Conservation (phyloP, 805 yeast genomes). For the Dipodascus geniculatus region DNA sequence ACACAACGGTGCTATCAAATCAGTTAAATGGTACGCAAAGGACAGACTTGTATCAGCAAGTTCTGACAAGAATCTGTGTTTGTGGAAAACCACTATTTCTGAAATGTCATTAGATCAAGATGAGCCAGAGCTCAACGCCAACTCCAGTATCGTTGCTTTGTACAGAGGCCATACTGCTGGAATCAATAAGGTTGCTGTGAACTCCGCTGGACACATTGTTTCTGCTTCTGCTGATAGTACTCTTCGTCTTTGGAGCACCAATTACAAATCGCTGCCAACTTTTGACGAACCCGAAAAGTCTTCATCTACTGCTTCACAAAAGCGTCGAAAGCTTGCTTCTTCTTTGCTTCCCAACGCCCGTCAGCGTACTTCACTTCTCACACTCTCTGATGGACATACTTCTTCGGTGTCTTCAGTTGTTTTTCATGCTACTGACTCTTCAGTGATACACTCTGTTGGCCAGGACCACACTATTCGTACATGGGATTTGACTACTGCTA, state of each 20-base stretch:
- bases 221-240: slow-evolving; percentile 78
- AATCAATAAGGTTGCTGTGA: slow-evolving; percentile 64
- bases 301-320: slow-evolving; percentile 69
- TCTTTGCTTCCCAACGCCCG: slow-evolving; percentile 57
- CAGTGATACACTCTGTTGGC: slow-evolving; percentile 87
- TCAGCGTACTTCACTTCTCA: slow-evolving; percentile 70
- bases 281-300: slow-evolving; percentile 24
- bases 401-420: slow-evolving; percentile 81
- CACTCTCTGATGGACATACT: slow-evolving; percentile 70
- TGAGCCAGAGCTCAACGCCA: slow-evolving; percentile 36
- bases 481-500: slow-evolving; percentile 86
- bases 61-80: slow-evolving; percentile 75
- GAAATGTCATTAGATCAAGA: slow-evolving; percentile 18
- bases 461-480: slow-evolving; percentile 93
- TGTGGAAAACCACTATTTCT: slow-evolving; percentile 62
- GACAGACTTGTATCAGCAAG: slow-evolving; percentile 76
- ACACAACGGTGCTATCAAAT: slow-evolving; percentile 77
- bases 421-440: slow-evolving; percentile 58
- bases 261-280: slow-evolving; percentile 68
- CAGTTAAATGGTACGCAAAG: slow-evolving; percentile 68
- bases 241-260: slow-evolving; percentile 83
- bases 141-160: slow-evolving; percentile 56
- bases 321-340: slow-evolving; percentile 73
- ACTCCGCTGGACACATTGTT: slow-evolving; percentile 43
- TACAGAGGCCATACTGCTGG: slow-evolving; percentile 85